phyloP scores from a whole-genome alignment of 208 protist species.

The Lotmaria passim region DNA sequence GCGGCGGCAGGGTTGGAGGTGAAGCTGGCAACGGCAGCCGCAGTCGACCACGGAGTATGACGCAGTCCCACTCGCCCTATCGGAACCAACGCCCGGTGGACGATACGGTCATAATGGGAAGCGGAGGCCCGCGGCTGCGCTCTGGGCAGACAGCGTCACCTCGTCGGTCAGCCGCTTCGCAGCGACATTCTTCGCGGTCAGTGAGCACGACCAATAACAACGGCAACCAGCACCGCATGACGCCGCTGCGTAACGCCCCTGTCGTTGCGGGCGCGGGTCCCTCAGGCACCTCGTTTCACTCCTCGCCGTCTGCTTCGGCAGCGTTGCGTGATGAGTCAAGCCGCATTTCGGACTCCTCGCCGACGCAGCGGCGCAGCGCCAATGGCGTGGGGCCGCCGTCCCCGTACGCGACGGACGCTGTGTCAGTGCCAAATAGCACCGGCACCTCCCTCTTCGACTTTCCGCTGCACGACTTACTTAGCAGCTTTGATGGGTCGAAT shows the following conservation, averaged over 20 bases:
- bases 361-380: slow-evolving; percentile 11
- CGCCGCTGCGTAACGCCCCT: not conserved
- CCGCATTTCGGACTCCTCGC: not conserved
- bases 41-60: not conserved
- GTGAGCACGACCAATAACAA: not conserved
- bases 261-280: no score
- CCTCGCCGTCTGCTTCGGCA: not conserved
- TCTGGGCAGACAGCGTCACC: not conserved
- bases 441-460: slow-evolving; percentile 80
- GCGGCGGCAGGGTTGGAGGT: no score
- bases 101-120: slow-evolving; percentile 8
- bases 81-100: not conserved
- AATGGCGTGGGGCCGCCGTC: slow-evolving; percentile 4
- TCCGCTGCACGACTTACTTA: slow-evolving; percentile 63
- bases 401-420: slow-evolving; percentile 24
- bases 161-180: not conserved
- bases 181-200: not conserved
- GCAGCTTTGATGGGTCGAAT: slow-evolving; percentile 26
- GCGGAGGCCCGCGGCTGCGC: not conserved
- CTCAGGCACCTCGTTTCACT: not conserved
- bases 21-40: not conserved
- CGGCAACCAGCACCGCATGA: not conserved
- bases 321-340: slow-evolving; percentile 14
- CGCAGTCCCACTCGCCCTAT: slow-evolving; percentile 18
- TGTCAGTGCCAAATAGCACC: slow-evolving; percentile 63